phyloP scores from a whole-genome alignment of 75 land plant genomes.

The Selaginella tamariscina region DNA sequence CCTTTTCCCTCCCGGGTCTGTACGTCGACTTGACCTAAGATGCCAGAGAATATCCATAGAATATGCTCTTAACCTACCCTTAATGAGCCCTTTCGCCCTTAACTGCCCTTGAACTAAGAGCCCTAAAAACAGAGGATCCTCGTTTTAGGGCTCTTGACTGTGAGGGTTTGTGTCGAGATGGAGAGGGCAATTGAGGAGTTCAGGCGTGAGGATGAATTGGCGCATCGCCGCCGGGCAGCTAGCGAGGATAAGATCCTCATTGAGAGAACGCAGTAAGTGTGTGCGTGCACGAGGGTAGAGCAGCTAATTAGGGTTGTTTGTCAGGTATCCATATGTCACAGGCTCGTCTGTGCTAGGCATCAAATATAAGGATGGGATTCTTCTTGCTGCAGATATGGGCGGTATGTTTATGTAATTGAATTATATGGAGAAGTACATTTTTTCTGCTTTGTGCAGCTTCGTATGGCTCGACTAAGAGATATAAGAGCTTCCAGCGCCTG shows the following conservation, averaged over 20 bases:
- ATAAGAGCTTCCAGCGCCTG: constrained; percentile 78
- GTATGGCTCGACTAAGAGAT: constrained; percentile 86
- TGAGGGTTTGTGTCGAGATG: not conserved
- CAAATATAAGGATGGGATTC: constrained; percentile 81
- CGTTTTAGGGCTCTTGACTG: not conserved
- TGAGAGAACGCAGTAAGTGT: not conserved
- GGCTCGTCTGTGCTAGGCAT: constrained; percentile 80
- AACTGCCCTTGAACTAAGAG: too few species aligned
- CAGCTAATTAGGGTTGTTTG: too few species aligned
- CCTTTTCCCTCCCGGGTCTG: too few species aligned
- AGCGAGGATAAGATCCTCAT: not conserved
- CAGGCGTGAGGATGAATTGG: not conserved
- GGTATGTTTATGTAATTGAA: constrained; percentile 29
- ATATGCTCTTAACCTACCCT: too few species aligned
- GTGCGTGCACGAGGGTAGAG: too few species aligned
- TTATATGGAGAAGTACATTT: not conserved
- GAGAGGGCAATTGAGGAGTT: not conserved
- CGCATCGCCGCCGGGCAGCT: not conserved
- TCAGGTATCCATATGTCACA: constrained; percentile 80
- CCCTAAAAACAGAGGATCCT: too few species aligned
- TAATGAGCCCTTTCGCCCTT: too few species aligned
- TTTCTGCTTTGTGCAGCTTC: constrained; percentile 39
- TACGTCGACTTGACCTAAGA: too few species aligned
- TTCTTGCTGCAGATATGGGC: constrained; percentile 78
- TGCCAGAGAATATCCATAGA: too few species aligned